Conservation (phyloP, 2,329 filamentous ascomycete species). For the Aspergillus fijiensis region DNA sequence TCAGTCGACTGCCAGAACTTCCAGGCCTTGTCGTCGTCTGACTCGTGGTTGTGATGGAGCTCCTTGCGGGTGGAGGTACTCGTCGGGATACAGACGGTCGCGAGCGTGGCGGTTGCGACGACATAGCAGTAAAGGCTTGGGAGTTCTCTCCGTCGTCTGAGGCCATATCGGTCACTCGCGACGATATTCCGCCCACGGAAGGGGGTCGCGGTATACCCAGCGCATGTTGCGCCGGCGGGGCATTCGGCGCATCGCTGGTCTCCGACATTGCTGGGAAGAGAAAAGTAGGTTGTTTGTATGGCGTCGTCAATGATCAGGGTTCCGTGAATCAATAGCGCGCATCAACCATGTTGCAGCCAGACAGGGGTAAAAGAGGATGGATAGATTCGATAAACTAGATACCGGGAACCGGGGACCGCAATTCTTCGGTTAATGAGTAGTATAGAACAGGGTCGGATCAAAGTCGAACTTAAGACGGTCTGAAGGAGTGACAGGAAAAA, state of each 20-base stretch:
- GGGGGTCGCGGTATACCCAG: conserved; percentile 54
- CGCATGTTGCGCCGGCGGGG: conserved; percentile 40
- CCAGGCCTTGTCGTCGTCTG: conserved; percentile 52
- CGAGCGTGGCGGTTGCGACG: conserved; percentile 55
- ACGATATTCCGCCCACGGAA: conserved; percentile 58
- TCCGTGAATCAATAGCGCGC: conserved; percentile 6
- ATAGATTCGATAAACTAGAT: background rate
- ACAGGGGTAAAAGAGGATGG: conserved; percentile 9
- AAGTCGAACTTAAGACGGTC: background rate
- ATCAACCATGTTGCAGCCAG: conserved; percentile 25
- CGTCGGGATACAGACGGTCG: conserved; percentile 59
- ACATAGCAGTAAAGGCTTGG: conserved; percentile 43
- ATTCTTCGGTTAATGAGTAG: background rate
- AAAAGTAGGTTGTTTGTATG: conserved; percentile 22
- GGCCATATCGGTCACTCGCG: conserved; percentile 65
- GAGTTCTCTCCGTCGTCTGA: conserved; percentile 53
- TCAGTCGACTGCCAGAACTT: conserved; percentile 64
- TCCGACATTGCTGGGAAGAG: conserved; percentile 30
- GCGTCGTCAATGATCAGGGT: background rate
- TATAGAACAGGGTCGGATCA: background rate
- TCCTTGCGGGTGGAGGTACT: conserved; percentile 44
- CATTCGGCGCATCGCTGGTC: conserved; percentile 41
- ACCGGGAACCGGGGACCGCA: background rate
- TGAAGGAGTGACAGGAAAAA: conserved; percentile 18
- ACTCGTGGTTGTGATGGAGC: conserved; percentile 43